Percentiles rank a stretch among this genome's conserved stretches.
Evolutionary conservation across 345 rosid species (phyloP).

Genomic region (Pugionium cornutum): DNA sequence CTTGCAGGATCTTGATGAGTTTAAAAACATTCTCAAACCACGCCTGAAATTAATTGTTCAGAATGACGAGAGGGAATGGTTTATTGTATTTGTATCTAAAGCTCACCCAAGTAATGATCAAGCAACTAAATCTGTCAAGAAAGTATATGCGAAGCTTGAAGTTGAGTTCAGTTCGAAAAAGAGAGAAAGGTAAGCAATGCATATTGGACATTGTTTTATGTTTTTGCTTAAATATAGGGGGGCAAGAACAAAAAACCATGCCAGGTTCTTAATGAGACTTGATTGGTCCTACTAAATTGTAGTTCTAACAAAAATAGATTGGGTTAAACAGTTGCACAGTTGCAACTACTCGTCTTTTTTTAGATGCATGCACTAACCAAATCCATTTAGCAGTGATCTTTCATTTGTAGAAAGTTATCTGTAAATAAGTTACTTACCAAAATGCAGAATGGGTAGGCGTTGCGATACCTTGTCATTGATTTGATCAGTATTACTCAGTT

Average conservation of each 20-base stretch:
- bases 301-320: constrained; percentile 1
- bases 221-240: not conserved
- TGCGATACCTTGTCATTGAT: not conserved
- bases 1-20: constrained; percentile 94
- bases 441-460: not conserved
- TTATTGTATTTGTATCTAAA: constrained; percentile 89
- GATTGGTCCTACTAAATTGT: constrained; percentile 4
- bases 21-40: constrained; percentile 90
- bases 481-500: not conserved
- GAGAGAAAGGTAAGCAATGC: constrained; percentile 72
- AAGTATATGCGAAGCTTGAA: constrained; percentile 86
- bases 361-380: too few relatives aligned
- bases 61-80: constrained; percentile 95
- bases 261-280: too few relatives aligned
- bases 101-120: constrained; percentile 90
- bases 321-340: not conserved
- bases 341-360: not conserved
- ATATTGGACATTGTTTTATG: not conserved
- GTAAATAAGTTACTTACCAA: too few relatives aligned
- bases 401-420: too few relatives aligned
- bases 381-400: too few relatives aligned
- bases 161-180: constrained; percentile 95
- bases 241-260: too few relatives aligned
- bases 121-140: constrained; percentile 83
- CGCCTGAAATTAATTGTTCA: constrained; percentile 86